These are phyloP conservation scores for Limonium bicolor DNA, from an alignment of 148 eudicot species.

Conservation along the genomic window DNA sequence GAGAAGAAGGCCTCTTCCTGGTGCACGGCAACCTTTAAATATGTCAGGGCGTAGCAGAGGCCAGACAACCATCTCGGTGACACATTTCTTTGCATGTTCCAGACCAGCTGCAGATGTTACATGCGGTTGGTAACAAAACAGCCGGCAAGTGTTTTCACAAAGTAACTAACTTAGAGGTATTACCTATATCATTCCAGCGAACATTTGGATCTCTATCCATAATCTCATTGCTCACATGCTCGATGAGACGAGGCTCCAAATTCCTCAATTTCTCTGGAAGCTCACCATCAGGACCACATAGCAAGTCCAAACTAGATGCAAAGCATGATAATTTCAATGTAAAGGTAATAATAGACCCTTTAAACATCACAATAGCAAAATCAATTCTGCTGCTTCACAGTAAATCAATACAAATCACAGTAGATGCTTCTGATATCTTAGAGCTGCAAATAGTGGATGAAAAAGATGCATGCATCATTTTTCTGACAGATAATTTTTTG, in stretches of 20 bases:
- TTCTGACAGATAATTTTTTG: too few relatives aligned
- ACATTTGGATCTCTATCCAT: slow-evolving; percentile 97
- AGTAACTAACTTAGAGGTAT: too few relatives aligned
- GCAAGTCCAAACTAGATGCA: slow-evolving; percentile 62
- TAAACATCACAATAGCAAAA: too few relatives aligned
- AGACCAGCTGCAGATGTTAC: slow-evolving; percentile 86
- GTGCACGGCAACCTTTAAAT: slow-evolving; percentile 97
- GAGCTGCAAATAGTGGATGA: too few relatives aligned
- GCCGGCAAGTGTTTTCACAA: too few relatives aligned
- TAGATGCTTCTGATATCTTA: too few relatives aligned
- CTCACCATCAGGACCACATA: slow-evolving; percentile 94
- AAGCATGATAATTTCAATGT: too few relatives aligned
- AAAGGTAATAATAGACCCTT: too few relatives aligned
- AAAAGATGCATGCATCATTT: too few relatives aligned
- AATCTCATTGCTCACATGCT: slow-evolving; percentile 93
- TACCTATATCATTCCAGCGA: slow-evolving; percentile 98
- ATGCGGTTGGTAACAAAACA: too few relatives aligned
- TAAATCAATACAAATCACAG: too few relatives aligned
- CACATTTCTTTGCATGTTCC: slow-evolving; percentile 97
- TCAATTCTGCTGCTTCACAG: too few relatives aligned
- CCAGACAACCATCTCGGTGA: slow-evolving; percentile 98
- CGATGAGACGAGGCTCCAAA: slow-evolving; percentile 92
- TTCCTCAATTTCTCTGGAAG: slow-evolving; percentile 93
- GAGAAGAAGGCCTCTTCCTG: slow-evolving; percentile 96
- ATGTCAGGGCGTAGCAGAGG: slow-evolving; percentile 95